Base-by-base conservation (phyloP, 768 basidiomycete genomes). In the Lactarius pseudohatsudake region DNA sequence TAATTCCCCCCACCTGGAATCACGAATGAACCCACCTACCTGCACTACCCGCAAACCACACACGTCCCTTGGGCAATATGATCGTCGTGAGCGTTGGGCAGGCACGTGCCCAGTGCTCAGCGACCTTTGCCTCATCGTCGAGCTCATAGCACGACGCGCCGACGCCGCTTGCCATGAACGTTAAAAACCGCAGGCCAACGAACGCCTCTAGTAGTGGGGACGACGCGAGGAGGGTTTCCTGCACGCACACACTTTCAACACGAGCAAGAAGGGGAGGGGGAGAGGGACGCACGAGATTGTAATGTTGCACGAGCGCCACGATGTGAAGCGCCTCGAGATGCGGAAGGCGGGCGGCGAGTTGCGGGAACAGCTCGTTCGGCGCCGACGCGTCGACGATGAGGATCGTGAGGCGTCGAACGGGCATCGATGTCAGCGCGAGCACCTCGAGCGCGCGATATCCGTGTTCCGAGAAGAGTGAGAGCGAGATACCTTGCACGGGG, bases 51-150 rank as follows among this genome's bases (percentile, higher is more conserved):
- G 69, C 65, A 61, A 86, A 87, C 88, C 88, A 89, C 9, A 88
- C 82, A 61, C 81, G 75, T 2, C 88, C 88, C 65, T 80, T 80
- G 0, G 88, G 86, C 0, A 89, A 75, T 18, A 89, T 87, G 61
- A 89, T 85, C 0, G 88, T 88, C 64, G 79, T 79, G 36, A 89
- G 77, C 0, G 86, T 85, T 4, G 85, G 84, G 73, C 87, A 89
- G 30, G 81, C 81, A 26, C 73, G 69, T 62, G 84, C 82, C 87
- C 87, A 89, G 55, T 75, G 71, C 56, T 75, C 75, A n/a, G 84
- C 87, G 13, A 88, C 81, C 67, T 76, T 75, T 18, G 77, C 76
- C 72, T 89, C 87, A 62, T 82, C 78, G 10, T 77, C 70, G 34
- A 71, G 55, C 40, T 56, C 63, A 36, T 62, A 58, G 11, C 50